Base-by-base conservation (phyloP, 176 grass and related monocot species). In the Carex myosuroides region DNA sequence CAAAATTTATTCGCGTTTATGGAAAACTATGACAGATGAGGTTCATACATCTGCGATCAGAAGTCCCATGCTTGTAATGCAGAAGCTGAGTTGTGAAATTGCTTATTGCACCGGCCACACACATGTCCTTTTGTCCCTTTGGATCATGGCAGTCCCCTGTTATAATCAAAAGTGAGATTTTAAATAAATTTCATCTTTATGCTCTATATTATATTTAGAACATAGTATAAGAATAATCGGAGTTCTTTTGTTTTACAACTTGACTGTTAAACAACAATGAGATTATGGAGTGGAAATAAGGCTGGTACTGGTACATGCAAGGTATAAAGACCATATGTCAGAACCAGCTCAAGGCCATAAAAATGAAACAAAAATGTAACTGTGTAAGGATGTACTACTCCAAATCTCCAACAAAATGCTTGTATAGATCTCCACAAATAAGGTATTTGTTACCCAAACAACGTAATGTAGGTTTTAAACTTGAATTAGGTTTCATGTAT, bases 41-140 rank as follows among this genome's bases (percentile, higher is more conserved):
- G 13, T 30, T 64, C 74, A 63, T 94, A 97, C 94, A 91, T 86
- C 79, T 86, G 56, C 92, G 87, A 24, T 97, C 90, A 48, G 92
- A 90, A 53, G 87, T 88, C 42, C 87, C 90, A 8, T 97, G 89
- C 70, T 83, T 92, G 87, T 92, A 97, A 76, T 94, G 94, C 77
- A 94, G 48, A 41, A 97, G 92, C 86, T 94, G 92, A 3, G 87
- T 88, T 0, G 90, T 92, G 84, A 97, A 97, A 84, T 97, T 94
- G 84, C 90, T 65, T 64, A 97, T 85, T 74, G 92, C 94, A 26
- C 94, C 94, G 17, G 90, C 92, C 17, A 97, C 87, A 17, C 94
- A 97, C 94, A 94, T 88, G 78, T 92, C 85, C 33, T 86, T 80
- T 50, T 60, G 67, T 11, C 93, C 93, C 6, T 84, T 67, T 0